phyloP scores from a whole-genome alignment of 768 basidiomycete genomes.

The Rhodosporidiobolus sp. region DNA sequence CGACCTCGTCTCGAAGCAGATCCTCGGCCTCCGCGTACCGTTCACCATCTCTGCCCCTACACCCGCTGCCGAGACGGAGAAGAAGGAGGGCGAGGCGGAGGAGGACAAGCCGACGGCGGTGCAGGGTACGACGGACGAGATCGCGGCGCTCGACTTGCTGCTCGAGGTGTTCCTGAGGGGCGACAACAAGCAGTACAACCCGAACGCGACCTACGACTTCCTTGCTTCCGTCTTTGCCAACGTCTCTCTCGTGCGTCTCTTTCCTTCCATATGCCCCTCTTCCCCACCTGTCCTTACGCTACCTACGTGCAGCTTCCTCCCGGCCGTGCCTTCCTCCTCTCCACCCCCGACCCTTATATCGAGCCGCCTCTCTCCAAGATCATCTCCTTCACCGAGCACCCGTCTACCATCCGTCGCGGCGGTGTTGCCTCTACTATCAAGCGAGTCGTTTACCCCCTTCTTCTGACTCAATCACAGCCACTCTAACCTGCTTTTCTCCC shows the following conservation, averaged over 20 bases:
- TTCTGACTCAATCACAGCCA: slow-evolving; percentile 8
- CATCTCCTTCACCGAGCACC: slow-evolving; percentile 83
- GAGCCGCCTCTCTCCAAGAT: slow-evolving; percentile 71
- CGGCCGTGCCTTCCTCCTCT: slow-evolving; percentile 74
- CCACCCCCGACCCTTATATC: slow-evolving; percentile 49
- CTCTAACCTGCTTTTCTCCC: slow-evolving; percentile 24
- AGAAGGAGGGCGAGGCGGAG: slow-evolving; percentile 1
- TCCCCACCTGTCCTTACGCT: not conserved
- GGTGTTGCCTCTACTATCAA: slow-evolving; percentile 85
- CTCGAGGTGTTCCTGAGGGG: slow-evolving; percentile 83
- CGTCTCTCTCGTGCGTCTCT: slow-evolving; percentile 66
- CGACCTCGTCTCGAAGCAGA: slow-evolving; percentile 60
- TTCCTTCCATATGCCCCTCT: not conserved
- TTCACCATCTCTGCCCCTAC: slow-evolving; percentile 49
- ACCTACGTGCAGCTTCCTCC: slow-evolving; percentile 58
- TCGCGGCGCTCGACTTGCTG: slow-evolving; percentile 72
- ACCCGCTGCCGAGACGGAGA: slow-evolving; percentile 41
- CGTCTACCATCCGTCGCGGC: slow-evolving; percentile 76
- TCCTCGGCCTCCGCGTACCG: slow-evolving; percentile 66
- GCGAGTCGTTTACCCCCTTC: slow-evolving; percentile 51
- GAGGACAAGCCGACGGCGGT: slow-evolving; percentile 5
- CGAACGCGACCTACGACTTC: slow-evolving; percentile 74
- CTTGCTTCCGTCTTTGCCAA: slow-evolving; percentile 93
- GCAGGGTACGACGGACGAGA: slow-evolving; percentile 53
- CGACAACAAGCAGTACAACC: slow-evolving; percentile 57